phyloP scores from a whole-genome alignment of 352 stramenopile genomes.

The Pythium monospermum region DNA sequence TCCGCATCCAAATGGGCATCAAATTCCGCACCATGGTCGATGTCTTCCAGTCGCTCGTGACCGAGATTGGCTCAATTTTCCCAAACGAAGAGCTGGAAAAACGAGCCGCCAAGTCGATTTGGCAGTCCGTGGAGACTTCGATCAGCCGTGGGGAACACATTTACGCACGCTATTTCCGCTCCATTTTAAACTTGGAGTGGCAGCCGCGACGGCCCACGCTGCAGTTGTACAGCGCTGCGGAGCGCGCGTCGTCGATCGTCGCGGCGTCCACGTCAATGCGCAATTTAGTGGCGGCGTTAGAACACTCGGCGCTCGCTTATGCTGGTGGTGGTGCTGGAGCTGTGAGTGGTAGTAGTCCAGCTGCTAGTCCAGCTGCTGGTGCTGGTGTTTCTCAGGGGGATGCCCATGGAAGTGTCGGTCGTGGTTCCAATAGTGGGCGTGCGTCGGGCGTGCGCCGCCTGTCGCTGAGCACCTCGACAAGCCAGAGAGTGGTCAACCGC shows the following conservation, averaged over 20 bases:
- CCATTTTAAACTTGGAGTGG: constrained; percentile 48
- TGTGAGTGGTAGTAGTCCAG: too few species aligned
- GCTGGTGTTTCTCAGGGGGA: too few species aligned
- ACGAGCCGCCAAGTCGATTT: constrained; percentile 50
- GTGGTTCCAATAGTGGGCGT: neutral
- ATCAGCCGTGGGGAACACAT: constrained; percentile 65
- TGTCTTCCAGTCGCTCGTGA: constrained; percentile 50
- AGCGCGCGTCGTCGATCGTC: constrained; percentile 16
- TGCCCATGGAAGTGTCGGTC: too few species aligned
- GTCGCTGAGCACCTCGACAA: constrained; percentile 1
- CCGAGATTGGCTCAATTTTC: constrained; percentile 73
- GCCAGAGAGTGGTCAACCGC: neutral
- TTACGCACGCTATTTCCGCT: constrained; percentile 68
- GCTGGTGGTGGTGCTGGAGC: too few species aligned
- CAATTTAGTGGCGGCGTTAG: constrained; percentile 19
- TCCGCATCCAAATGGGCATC: constrained; percentile 60
- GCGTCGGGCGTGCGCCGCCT: constrained; percentile 4
- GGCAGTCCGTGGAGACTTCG: constrained; percentile 43
- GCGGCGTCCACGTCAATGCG: constrained; percentile 11
- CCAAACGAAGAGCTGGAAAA: constrained; percentile 55
- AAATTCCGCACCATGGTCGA: constrained; percentile 58
- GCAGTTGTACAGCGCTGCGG: neutral
- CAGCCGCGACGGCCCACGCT: neutral
- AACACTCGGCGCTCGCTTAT: constrained; percentile 14
- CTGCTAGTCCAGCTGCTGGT: too few species aligned